phyloP scores from a whole-genome alignment of 768 basidiomycete species.

The Sporobolomyces phaffii region DNA sequence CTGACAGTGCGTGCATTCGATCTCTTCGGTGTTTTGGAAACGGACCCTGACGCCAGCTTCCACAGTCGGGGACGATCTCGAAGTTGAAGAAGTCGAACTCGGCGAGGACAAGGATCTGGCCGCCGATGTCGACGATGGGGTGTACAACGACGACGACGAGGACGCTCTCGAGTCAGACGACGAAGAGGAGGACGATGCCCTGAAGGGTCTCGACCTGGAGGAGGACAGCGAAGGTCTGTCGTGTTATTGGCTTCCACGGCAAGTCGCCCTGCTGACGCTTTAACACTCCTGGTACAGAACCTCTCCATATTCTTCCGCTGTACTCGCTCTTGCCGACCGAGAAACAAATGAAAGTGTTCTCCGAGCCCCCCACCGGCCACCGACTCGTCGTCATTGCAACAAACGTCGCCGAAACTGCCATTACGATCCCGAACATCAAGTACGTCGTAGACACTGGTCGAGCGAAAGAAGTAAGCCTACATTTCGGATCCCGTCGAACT shows the following conservation, averaged over 20 bases:
- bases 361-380: slow-evolving; percentile 67
- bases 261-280: too few relatives aligned
- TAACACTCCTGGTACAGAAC: too few relatives aligned
- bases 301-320: slow-evolving; percentile 89
- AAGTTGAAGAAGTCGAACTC: slow-evolving; percentile 73
- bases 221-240: slow-evolving; percentile 59
- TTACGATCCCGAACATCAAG: slow-evolving; percentile 92
- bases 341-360: slow-evolving; percentile 89
- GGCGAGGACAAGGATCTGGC: slow-evolving; percentile 47
- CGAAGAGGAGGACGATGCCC: slow-evolving; percentile 60
- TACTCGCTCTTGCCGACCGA: slow-evolving; percentile 89
- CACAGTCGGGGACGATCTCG: slow-evolving; percentile 58
- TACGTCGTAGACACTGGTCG: slow-evolving; percentile 97
- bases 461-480: slow-evolving; percentile 72
- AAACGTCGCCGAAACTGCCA: slow-evolving; percentile 92
- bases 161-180: slow-evolving; percentile 63
- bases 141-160: slow-evolving; percentile 57
- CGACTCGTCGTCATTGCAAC: slow-evolving; percentile 92
- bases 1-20: neutral
- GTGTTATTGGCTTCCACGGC: neutral
- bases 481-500: neutral
- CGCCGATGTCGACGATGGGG: slow-evolving; percentile 51
- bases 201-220: slow-evolving; percentile 48
- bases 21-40: too few relatives aligned
- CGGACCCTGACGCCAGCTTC: neutral